A percentile compares a stretch with the other conserved stretches of the same genome.
Evolutionary conservation across 805 yeast genomes (phyloP).

Genomic region (Candida ipomoeae): DNA sequence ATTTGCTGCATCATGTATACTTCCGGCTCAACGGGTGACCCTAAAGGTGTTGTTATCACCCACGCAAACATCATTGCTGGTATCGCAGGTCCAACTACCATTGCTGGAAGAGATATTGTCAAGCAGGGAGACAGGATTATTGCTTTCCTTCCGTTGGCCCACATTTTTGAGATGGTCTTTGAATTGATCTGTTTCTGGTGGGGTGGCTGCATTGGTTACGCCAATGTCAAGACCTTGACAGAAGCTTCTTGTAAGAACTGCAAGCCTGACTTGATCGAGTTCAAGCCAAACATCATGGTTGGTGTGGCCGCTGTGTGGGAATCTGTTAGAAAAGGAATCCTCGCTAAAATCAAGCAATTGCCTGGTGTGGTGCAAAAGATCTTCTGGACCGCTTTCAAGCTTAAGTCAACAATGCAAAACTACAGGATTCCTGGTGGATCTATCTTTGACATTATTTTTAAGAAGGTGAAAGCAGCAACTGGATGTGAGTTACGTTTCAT

Average conservation of each 20-base stretch:
- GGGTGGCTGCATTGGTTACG: conserved; percentile 91
- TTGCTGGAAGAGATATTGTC: conserved; percentile 51
- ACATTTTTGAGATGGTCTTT: conserved; percentile 87
- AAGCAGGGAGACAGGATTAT: conserved; percentile 64
- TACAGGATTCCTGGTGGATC: conserved; percentile 73
- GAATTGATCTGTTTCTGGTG: conserved; percentile 78
- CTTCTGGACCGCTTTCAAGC: conserved; percentile 83
- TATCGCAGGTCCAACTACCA: conserved; percentile 72
- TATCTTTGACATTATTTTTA: conserved; percentile 75
- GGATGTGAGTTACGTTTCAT: conserved; percentile 78
- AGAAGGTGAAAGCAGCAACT: conserved; percentile 86
- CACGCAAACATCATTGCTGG: conserved; percentile 76
- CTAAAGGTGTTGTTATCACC: conserved; percentile 75
- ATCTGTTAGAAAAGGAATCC: conserved; percentile 85
- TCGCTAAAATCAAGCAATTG: conserved; percentile 64
- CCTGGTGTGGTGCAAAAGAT: conserved; percentile 68
- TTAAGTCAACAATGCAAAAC: conserved; percentile 60
- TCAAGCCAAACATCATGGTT: conserved; percentile 91
- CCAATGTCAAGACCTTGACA: conserved; percentile 84
- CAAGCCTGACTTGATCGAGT: conserved; percentile 79
- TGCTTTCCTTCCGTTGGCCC: conserved; percentile 92
- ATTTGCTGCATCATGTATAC: conserved; percentile 80
- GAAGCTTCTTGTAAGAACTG: conserved; percentile 80
- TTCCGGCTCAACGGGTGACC: conserved; percentile 81
- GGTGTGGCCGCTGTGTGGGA: conserved; percentile 99